A percentile compares a stretch with the other conserved stretches of the same genome.
Conservation (phyloP, 176 grass and related monocot species). For the Raddia distichophylla region DNA sequence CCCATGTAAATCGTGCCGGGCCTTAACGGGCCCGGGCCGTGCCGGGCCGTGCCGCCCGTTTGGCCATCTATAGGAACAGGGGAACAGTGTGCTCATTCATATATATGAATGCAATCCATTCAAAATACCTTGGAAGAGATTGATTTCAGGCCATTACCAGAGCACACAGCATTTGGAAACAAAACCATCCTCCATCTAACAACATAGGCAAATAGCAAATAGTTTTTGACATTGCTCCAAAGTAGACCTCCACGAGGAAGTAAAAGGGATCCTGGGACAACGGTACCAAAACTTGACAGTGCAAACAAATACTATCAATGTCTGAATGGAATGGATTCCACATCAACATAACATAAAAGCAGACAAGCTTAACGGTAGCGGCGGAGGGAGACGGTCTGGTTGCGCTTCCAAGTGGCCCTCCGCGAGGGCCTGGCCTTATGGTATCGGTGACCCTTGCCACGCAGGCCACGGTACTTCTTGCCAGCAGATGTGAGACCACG, state of each 20-base stretch:
- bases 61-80: too few relatives aligned
- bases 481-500: constrained; percentile 89
- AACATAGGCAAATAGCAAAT: constrained; percentile 22
- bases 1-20: too few relatives aligned
- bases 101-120: not conserved
- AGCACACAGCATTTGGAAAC: not conserved
- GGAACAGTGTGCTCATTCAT: too few relatives aligned
- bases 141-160: not conserved
- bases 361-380: constrained; percentile 70
- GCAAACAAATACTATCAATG: constrained; percentile 34
- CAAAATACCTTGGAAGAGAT: not conserved
- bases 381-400: constrained; percentile 80
- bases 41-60: too few relatives aligned
- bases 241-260: constrained; percentile 2
- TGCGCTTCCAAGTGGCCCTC: constrained; percentile 87
- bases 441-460: constrained; percentile 68
- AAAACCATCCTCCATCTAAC: not conserved
- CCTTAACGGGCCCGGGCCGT: too few relatives aligned
- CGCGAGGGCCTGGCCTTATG: constrained; percentile 74
- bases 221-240: not conserved
- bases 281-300: constrained; percentile 56
- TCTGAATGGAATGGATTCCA: constrained; percentile 29
- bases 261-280: constrained; percentile 13
- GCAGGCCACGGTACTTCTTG: constrained; percentile 85
- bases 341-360: constrained; percentile 29